Base-by-base conservation (phyloP, 2,329 filamentous ascomycete genomes). In the Endocalyx cinctus region DNA sequence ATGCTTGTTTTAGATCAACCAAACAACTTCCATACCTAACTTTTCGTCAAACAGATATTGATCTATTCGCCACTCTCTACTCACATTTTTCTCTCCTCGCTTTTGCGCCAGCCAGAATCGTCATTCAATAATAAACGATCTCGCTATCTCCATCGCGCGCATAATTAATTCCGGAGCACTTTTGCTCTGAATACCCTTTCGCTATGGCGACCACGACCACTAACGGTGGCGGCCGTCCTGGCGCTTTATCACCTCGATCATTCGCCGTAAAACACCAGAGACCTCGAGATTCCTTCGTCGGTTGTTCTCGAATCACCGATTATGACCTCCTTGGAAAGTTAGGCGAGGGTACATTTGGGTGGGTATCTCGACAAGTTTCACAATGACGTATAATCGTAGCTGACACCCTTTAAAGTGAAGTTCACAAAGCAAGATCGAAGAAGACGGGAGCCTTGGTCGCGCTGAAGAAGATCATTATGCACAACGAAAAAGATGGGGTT, bases 391-490 rank as follows among this genome's bases (percentile, higher is more conserved):
- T 48, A 34, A 46, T 26, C 22, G 20, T 34, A 18, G 13, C 14
- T 10, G 29, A 13, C 42, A 84, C n/a, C 20, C 8, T n/a, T 8
- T 23, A 8, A 8, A 23, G 82, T 47, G 88, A 97, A 66, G 92
- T 97, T 25, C 87, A 95, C 61, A 92, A 90, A 54, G 92, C 88
- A 41, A 77, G 77, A 41, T 87, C 84, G 17, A 82, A 78, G 51
- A 84, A 75, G 52, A 85, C 79, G 2, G 83, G 85, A 34, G 72
- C 77, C 16, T 62, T 90, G 28, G 84, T 95, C 40, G 92, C 92
- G 4, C 63, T 98, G 54, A 98, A 98, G 69, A 97, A 97, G 73
- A 98, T 98, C 47, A 79, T 98, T 46, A 96, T 97, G 86, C 92
- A 97, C 60, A 94, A 97, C 60, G 92, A 98, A 67, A 97, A 96